Conservation (phyloP, 495 filamentous ascomycete genomes). For the Neurospora sp. region DNA sequence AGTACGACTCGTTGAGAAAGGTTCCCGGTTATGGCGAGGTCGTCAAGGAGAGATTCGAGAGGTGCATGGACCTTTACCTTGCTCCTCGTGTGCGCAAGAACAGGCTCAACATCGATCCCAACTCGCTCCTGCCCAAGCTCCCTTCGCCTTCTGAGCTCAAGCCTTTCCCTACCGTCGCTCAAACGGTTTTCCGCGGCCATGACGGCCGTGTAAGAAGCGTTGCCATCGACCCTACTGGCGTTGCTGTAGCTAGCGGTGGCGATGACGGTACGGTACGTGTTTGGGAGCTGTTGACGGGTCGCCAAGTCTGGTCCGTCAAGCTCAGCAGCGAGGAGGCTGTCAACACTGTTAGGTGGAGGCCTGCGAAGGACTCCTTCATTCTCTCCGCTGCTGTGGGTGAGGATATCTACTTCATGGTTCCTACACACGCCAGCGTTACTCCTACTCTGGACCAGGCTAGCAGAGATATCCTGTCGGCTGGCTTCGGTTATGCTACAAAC, state of each 20-base stretch:
- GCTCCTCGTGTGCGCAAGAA: slow-evolving; percentile 86
- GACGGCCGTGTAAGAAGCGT: slow-evolving; percentile 79
- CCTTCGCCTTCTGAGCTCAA: slow-evolving; percentile 88
- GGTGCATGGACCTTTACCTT: slow-evolving; percentile 90
- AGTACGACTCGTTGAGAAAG: slow-evolving; percentile 72
- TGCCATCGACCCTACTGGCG: slow-evolving; percentile 38
- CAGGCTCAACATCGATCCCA: slow-evolving; percentile 93
- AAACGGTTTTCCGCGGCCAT: slow-evolving; percentile 77
- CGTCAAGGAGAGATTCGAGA: slow-evolving; percentile 91
- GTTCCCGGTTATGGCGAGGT: slow-evolving; percentile 89
- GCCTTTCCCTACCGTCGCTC: slow-evolving; percentile 84
- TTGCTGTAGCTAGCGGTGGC: slow-evolving; percentile 63
- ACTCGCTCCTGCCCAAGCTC: slow-evolving; percentile 84
- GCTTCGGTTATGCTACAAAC: slow-evolving; percentile 81
- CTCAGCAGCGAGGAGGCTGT: slow-evolving; percentile 74
- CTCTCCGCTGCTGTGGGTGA: slow-evolving; percentile 78
- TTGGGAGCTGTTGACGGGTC: slow-evolving; percentile 81
- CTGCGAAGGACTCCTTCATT: slow-evolving; percentile 67
- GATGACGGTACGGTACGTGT: slow-evolving; percentile 89
- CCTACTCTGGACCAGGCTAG: slow-evolving; percentile 52
- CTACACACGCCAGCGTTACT: slow-evolving; percentile 30
- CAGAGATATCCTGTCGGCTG: slow-evolving; percentile 67
- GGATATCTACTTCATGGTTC: slow-evolving; percentile 72
- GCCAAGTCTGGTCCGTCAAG: slow-evolving; percentile 76
- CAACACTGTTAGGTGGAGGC: slow-evolving; percentile 83